Evolutionary conservation across 768 basidiomycete genomes (phyloP).

Genomic region (Neoboletus magnificus): DNA sequence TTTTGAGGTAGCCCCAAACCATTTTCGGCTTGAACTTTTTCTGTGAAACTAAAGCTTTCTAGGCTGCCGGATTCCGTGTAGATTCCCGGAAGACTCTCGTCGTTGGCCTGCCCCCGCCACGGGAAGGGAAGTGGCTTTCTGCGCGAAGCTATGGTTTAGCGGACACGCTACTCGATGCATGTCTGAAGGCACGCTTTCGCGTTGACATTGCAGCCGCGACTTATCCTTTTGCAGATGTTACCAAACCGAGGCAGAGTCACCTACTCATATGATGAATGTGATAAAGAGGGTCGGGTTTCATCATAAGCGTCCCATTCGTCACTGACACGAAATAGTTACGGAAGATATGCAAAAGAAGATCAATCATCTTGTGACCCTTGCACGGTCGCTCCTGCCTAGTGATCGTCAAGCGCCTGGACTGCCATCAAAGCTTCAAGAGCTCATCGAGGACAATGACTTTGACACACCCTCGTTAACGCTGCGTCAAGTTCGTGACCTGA

Average conservation of each 20-base stretch:
- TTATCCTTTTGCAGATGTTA: slow-evolving; percentile 34
- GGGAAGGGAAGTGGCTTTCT: slow-evolving; percentile 33
- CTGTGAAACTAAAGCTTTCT: not conserved
- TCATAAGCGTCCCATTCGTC: not conserved
- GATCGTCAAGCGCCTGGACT: slow-evolving; percentile 31
- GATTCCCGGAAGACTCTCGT: slow-evolving; percentile 40
- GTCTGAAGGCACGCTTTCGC: slow-evolving; percentile 33
- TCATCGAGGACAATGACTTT: slow-evolving; percentile 34
- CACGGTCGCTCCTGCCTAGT: slow-evolving; percentile 38
- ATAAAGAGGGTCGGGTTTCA: slow-evolving; percentile 21
- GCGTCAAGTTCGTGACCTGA: slow-evolving; percentile 38
- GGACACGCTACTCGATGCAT: slow-evolving; percentile 36
- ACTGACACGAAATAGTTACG: slow-evolving; percentile 21
- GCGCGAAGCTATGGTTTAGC: slow-evolving; percentile 44
- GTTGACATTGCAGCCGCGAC: not conserved
- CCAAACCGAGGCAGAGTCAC: slow-evolving; percentile 37
- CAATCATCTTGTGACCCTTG: slow-evolving; percentile 41
- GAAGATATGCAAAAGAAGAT: slow-evolving; percentile 38
- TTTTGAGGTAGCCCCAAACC: slow-evolving; percentile 35
- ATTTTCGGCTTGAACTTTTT: not conserved
- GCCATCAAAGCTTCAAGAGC: slow-evolving; percentile 28
- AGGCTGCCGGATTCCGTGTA: slow-evolving; percentile 43
- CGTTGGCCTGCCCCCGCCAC: slow-evolving; percentile 43
- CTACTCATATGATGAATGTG: slow-evolving; percentile 22
- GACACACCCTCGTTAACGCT: slow-evolving; percentile 31